These are phyloP conservation scores for Kwoniella sp. DNA, from an alignment of 768 basidiomycete species.

Conservation along the genomic window DNA sequence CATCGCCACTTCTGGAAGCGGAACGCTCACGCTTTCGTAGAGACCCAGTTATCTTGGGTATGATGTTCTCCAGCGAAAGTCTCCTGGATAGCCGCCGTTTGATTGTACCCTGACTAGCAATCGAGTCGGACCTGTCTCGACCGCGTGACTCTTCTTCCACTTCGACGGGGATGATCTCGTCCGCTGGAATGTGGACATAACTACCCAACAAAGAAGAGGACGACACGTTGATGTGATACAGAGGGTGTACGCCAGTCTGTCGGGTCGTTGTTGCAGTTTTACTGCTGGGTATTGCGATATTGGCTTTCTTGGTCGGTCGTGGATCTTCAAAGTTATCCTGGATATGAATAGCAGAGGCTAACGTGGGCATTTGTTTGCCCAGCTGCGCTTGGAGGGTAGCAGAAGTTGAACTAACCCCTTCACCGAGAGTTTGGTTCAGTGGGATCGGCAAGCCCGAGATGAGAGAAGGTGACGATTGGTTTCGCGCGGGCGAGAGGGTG, in stretches of 20 bases:
- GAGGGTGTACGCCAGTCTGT: not conserved
- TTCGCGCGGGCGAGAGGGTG: not conserved
- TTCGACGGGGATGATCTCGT: not conserved
- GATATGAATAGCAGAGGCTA: conserved; percentile 35
- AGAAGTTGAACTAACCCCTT: conserved; percentile 3
- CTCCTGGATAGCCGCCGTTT: conserved; percentile 16
- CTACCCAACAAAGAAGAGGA: conserved; percentile 9
- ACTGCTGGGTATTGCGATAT: not conserved
- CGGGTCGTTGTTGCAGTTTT: not conserved
- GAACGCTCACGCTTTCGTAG: conserved; percentile 17
- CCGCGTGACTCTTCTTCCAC: not conserved
- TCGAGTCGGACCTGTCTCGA: conserved; percentile 12
- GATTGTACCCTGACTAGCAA: not conserved
- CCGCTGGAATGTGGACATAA: not conserved
- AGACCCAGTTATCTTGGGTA: conserved; percentile 16
- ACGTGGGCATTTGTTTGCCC: conserved; percentile 22
- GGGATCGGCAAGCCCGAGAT: conserved; percentile 1
- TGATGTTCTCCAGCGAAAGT: conserved; percentile 21
- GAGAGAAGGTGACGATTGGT: not conserved
- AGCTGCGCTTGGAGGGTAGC: conserved; percentile 16
- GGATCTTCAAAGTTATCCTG: not conserved
- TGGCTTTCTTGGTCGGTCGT: not conserved
- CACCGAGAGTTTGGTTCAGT: not conserved
- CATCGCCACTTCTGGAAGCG: not conserved
- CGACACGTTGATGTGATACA: conserved; percentile 6